Conservation (phyloP, 2,329 filamentous ascomycete genomes). For the Arthrobotrys musiformis region DNA sequence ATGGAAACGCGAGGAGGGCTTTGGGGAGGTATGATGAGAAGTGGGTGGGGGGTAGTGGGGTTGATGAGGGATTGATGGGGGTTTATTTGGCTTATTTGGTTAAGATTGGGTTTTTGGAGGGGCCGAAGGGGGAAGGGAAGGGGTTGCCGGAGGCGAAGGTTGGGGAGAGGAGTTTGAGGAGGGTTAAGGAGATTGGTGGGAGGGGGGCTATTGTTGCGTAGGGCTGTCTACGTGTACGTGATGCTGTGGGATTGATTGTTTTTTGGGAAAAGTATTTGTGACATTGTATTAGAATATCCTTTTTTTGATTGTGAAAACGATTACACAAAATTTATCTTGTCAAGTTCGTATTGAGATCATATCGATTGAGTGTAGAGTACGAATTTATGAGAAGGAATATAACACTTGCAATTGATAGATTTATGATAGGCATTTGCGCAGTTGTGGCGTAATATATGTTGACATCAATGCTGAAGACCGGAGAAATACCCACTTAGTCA, state of each 20-base stretch:
- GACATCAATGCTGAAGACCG: too few relatives aligned
- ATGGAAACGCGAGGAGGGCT: slow-evolving; percentile 73
- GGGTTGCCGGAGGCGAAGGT: slow-evolving; percentile 65
- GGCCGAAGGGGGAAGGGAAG: slow-evolving; percentile 60
- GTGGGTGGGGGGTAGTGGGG: slow-evolving; percentile 68
- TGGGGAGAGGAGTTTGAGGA: slow-evolving; percentile 65
- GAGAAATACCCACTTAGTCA: too few relatives aligned
- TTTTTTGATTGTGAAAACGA: background rate
- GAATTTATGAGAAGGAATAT: too few relatives aligned
- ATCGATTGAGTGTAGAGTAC: too few relatives aligned
- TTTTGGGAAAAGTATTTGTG: background rate
- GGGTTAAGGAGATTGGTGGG: slow-evolving; percentile 68
- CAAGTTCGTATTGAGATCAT: too few relatives aligned
- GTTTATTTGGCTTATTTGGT: slow-evolving; percentile 73
- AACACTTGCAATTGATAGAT: too few relatives aligned
- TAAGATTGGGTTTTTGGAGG: slow-evolving; percentile 71
- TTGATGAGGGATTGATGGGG: slow-evolving; percentile 72
- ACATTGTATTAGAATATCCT: background rate
- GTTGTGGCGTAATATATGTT: too few relatives aligned
- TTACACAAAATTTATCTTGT: background rate
- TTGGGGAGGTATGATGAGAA: slow-evolving; percentile 71
- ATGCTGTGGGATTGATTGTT: background rate
- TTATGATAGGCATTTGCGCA: too few relatives aligned
- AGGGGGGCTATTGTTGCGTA: slow-evolving; percentile 62
- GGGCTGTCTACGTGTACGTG: background rate